Evolutionary conservation across 345 rosid genomes (phyloP).

Genomic region (Salix brachista): DNA sequence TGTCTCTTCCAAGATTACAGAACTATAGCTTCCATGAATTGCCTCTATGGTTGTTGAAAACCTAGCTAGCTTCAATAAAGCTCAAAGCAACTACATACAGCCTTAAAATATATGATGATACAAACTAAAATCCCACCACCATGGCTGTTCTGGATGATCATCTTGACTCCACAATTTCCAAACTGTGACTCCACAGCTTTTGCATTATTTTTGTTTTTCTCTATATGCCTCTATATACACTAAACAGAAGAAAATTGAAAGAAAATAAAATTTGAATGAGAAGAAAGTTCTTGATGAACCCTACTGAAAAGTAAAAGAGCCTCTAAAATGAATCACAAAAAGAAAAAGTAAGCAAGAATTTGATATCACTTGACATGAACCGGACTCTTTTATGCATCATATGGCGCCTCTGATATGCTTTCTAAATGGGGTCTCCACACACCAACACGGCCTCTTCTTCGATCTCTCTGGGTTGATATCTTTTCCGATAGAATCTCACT

Average conservation of each 20-base stretch:
- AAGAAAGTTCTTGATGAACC: conserved; percentile 19
- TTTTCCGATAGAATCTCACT: conserved; percentile 92
- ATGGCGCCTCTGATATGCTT: conserved; percentile 58
- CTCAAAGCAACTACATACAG: neutral
- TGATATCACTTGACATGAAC: neutral
- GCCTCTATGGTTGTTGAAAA: neutral
- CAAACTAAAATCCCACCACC: neutral
- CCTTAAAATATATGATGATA: neutral
- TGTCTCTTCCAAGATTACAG: conserved; percentile 5
- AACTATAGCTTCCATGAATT: conserved; percentile 17
- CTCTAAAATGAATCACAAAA: conserved; percentile 13
- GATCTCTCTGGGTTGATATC: conserved; percentile 64
- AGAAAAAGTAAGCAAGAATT: neutral
- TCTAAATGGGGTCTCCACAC: conserved; percentile 97
- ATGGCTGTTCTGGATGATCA: neutral
- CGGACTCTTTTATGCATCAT: neutral
- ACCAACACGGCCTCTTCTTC: conserved; percentile 79
- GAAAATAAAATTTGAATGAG: neutral
- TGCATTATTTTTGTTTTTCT: conserved; percentile 10
- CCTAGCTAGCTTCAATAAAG: neutral
- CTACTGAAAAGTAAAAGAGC: conserved; percentile 18
- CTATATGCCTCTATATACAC: conserved; percentile 27
- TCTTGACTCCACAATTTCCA: conserved; percentile 1
- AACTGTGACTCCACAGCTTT: neutral
- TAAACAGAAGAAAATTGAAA: neutral